Percentiles rank a stretch among this genome's conserved stretches.
Conservation (phyloP, 352 stramenopile genomes). For the Phytopythium boreale region DNA sequence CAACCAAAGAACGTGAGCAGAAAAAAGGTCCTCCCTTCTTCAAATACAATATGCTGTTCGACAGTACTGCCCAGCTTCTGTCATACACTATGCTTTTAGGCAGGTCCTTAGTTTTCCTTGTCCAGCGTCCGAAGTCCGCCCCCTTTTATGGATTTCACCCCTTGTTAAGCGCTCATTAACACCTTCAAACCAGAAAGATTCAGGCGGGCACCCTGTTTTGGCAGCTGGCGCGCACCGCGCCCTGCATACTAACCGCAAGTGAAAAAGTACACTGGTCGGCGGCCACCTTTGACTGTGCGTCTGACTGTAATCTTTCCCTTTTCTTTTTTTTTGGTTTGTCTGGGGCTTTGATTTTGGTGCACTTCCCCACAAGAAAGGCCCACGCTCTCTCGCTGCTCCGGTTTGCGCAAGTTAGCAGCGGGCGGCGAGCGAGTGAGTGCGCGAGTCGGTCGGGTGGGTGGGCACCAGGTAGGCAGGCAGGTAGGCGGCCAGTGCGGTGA, state of each 20-base stretch:
- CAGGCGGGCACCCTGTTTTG: neutral
- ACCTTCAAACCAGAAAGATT: neutral
- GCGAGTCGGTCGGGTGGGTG: neutral
- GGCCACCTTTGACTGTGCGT: neutral
- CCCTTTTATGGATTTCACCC: neutral
- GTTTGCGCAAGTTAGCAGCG: neutral
- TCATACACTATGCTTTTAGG: neutral
- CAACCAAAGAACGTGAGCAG: no score
- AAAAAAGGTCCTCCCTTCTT: no score
- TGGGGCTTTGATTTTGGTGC: neutral
- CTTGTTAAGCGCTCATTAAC: neutral
- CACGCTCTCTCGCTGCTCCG: neutral
- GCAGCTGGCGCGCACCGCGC: neutral
- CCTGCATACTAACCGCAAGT: neutral
- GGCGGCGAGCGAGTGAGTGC: neutral
- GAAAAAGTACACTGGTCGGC: neutral
- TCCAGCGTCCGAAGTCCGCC: neutral
- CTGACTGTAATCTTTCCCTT: neutral
- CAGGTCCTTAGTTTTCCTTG: neutral
- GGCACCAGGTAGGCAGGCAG: neutral
- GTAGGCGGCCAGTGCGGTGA: neutral
- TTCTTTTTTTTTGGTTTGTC: constrained; percentile 1
- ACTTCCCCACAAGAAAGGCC: neutral
- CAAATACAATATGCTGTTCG: neutral
- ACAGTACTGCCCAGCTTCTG: neutral